These are phyloP conservation scores for Alternaria consortialis DNA, from an alignment of 2,329 filamentous ascomycete genomes.

Conservation along the genomic window DNA sequence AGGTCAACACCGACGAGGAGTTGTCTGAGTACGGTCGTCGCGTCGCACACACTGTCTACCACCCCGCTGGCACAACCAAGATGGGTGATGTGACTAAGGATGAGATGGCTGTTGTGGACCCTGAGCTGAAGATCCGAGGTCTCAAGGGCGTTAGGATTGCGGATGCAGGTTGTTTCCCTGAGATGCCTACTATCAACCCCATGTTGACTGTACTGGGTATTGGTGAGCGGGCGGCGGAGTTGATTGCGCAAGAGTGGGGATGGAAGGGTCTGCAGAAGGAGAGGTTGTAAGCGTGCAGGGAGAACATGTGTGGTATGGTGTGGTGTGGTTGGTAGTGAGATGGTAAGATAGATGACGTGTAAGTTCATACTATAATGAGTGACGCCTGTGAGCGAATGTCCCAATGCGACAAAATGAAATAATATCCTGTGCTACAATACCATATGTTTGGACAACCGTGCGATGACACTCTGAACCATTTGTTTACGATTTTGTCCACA, in stretches of 20 bases:
- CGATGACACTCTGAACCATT: too few relatives aligned
- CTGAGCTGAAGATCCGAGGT: conserved; percentile 74
- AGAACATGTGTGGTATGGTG: not conserved
- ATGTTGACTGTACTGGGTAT: conserved; percentile 89
- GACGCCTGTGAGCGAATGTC: not conserved
- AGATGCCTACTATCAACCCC: conserved; percentile 86
- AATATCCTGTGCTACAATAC: too few relatives aligned
- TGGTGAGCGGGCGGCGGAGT: conserved; percentile 83
- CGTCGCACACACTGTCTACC: conserved; percentile 88
- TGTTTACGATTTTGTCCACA: too few relatives aligned
- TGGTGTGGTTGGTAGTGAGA: not conserved
- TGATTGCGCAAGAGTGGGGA: conserved; percentile 78
- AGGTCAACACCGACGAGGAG: conserved; percentile 78
- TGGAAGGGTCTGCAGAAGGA: conserved; percentile 67
- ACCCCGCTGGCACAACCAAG: conserved; percentile 87
- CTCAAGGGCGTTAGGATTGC: conserved; percentile 79
- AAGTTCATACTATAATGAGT: not conserved
- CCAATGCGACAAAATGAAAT: not conserved
- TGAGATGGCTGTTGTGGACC: conserved; percentile 80
- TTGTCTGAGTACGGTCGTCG: conserved; percentile 82
- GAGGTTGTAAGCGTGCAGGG: conserved; percentile 56
- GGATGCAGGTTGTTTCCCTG: conserved; percentile 87
- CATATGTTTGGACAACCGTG: too few relatives aligned
- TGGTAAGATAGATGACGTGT: not conserved
- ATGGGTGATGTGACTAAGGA: conserved; percentile 80